These are phyloP conservation scores for Suillus discolor DNA, from an alignment of 768 basidiomycete genomes.

Conservation along the genomic window DNA sequence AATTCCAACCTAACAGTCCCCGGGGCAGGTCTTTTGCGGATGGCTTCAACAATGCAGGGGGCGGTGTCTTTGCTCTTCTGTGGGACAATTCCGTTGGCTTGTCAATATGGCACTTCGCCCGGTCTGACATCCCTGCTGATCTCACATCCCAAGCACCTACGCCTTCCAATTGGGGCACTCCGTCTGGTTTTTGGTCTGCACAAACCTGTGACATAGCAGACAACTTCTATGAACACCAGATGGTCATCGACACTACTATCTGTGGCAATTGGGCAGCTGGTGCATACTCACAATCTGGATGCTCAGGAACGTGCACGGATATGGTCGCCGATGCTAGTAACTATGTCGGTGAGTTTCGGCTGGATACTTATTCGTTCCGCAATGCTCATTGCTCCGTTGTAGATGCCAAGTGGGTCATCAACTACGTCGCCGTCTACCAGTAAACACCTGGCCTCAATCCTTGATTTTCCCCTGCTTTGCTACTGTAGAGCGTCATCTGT, in stretches of 20 bases:
- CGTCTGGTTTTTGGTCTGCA: slow-evolving; percentile 54
- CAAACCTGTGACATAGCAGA: slow-evolving; percentile 47
- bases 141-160: slow-evolving; percentile 46
- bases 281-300: slow-evolving; percentile 32
- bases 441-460: neutral
- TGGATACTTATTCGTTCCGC: slow-evolving; percentile 21
- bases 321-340: slow-evolving; percentile 58
- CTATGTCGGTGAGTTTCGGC: slow-evolving; percentile 43
- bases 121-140: slow-evolving; percentile 53
- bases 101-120: slow-evolving; percentile 57
- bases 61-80: slow-evolving; percentile 61
- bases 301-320: slow-evolving; percentile 45
- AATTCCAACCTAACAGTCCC: slow-evolving; percentile 37
- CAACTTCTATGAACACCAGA: slow-evolving; percentile 56
- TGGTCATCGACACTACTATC: slow-evolving; percentile 44
- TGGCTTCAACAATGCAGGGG: slow-evolving; percentile 37
- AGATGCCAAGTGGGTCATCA: slow-evolving; percentile 61
- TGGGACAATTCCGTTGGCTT: slow-evolving; percentile 53
- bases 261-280: slow-evolving; percentile 33
- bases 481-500: neutral
- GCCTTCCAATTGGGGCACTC: slow-evolving; percentile 55
- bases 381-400: slow-evolving; percentile 2
- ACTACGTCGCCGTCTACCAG: slow-evolving; percentile 56
- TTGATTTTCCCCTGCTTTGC: neutral
- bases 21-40: slow-evolving; percentile 40